Conservation (phyloP, 2,329 filamentous ascomycete genomes). For the Arthrobotrys entomopaga region DNA sequence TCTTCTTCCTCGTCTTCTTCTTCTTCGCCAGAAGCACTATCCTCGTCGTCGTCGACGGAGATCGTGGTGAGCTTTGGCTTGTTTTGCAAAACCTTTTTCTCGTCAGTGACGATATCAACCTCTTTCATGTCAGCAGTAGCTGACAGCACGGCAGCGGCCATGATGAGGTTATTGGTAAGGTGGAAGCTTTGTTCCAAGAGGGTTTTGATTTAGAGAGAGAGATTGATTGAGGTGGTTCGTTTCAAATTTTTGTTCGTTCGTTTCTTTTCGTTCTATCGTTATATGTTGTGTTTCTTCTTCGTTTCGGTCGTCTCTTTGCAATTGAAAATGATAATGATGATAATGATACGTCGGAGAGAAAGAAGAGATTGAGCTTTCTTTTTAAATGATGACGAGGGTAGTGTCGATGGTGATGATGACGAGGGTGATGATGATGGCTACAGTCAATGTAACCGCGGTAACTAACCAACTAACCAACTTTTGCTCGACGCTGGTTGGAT, state of each 20-base stretch:
- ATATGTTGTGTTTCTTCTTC: too few species aligned
- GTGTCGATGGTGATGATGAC: not conserved
- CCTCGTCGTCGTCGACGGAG: conserved; percentile 10
- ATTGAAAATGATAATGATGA: too few species aligned
- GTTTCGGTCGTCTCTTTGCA: too few species aligned
- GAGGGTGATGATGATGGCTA: not conserved
- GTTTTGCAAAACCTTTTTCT: not conserved
- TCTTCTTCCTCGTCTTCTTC: too few species aligned
- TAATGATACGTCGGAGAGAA: too few species aligned
- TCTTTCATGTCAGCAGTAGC: conserved; percentile 25
- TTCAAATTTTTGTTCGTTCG: too few species aligned
- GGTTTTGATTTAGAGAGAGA: too few species aligned
- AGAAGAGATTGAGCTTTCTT: too few species aligned
- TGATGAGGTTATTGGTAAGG: conserved; percentile 8
- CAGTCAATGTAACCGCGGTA: not conserved
- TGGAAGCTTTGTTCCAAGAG: not conserved
- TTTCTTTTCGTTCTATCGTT: too few species aligned
- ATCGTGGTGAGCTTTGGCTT: conserved; percentile 18
- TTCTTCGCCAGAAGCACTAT: conserved; percentile 13
- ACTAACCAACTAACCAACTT: not conserved
- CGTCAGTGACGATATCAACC: conserved; percentile 21
- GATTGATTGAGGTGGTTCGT: too few species aligned
- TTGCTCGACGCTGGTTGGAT: not conserved
- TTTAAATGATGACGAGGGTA: not conserved
- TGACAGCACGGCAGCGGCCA: conserved; percentile 24